A percentile compares a stretch with the other conserved stretches of the same genome.
Conservation (phyloP, 352 stramenopile species). For the Phytophthora constricta region DNA sequence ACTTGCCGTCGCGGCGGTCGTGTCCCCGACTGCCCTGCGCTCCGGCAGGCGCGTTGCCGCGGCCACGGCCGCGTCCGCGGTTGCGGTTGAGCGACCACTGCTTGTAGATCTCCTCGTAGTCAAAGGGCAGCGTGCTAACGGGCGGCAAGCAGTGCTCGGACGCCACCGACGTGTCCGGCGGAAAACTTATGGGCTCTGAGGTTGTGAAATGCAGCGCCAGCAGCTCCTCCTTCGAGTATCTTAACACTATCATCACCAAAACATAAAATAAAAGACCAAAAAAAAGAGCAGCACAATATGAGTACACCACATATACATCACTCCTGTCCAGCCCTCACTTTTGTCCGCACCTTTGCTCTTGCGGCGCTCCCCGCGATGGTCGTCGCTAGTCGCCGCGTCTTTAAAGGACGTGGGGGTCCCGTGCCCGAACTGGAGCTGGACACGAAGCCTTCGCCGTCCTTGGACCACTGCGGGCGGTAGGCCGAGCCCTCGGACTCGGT, state of each 20-base stretch:
- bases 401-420: slow-evolving; percentile 38
- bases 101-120: slow-evolving; percentile 91
- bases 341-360: slow-evolving; percentile 73
- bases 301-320: too few species aligned
- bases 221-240: slow-evolving; percentile 85
- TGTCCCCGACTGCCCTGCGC: slow-evolving; percentile 36
- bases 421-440: slow-evolving; percentile 46
- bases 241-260: slow-evolving; percentile 47
- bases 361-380: slow-evolving; percentile 46
- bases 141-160: slow-evolving; percentile 73
- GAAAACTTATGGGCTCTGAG: slow-evolving; percentile 52
- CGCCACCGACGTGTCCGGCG: slow-evolving; percentile 68
- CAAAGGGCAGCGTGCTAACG: slow-evolving; percentile 78
- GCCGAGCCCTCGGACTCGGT: slow-evolving; percentile 73
- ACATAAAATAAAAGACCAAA: too few species aligned
- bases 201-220: slow-evolving; percentile 75
- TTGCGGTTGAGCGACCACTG: slow-evolving; percentile 87
- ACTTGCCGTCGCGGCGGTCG: slow-evolving; percentile 62
- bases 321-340: background rate
- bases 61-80: slow-evolving; percentile 72
- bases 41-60: slow-evolving; percentile 43
- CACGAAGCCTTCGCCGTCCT: slow-evolving; percentile 86
- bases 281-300: too few species aligned
- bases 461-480: slow-evolving; percentile 88
- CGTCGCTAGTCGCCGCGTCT: slow-evolving; percentile 44